A percentile compares a stretch with the other conserved stretches of the same genome.
phyloP scores from a whole-genome alignment of 306 rosid species.

The Corylus americana region DNA sequence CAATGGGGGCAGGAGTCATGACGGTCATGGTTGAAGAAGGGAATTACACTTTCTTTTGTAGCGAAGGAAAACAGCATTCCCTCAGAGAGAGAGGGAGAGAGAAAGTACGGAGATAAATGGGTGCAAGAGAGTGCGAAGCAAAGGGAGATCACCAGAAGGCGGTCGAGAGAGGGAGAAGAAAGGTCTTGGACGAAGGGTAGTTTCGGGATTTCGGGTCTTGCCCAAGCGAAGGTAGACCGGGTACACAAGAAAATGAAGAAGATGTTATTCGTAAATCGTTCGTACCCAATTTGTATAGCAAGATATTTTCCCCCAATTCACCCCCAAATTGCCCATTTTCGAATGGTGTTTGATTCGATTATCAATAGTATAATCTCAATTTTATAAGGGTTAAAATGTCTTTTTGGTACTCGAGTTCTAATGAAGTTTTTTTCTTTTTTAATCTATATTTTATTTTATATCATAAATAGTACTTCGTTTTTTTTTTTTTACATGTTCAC shows the following conservation, averaged over 20 bases:
- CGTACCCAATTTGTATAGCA: too few relatives aligned
- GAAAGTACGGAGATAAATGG: conserved; percentile 7
- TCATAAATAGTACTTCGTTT: too few relatives aligned
- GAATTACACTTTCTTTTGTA: conserved; percentile 39
- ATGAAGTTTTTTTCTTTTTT: too few relatives aligned
- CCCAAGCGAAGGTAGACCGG: neutral
- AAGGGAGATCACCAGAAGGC: conserved; percentile 51
- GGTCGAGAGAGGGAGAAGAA: conserved; percentile 22
- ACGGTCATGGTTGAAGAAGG: conserved; percentile 58
- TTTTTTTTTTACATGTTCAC: too few relatives aligned
- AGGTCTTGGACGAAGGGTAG: conserved; percentile 26
- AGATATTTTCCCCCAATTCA: too few relatives aligned
- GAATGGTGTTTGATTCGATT: too few relatives aligned
- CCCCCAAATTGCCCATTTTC: too few relatives aligned
- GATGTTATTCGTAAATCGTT: neutral
- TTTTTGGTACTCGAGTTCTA: too few relatives aligned
- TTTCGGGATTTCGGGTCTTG: conserved; percentile 30
- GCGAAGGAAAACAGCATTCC: conserved; percentile 33
- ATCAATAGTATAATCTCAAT: too few relatives aligned
- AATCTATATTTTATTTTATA: too few relatives aligned
- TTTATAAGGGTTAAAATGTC: too few relatives aligned
- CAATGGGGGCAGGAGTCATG: conserved; percentile 77
- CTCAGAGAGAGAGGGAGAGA: conserved; percentile 30
- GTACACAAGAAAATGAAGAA: conserved; percentile 1
- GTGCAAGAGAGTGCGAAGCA: conserved; percentile 15